These are phyloP conservation scores for Casuarina cunninghamiana DNA, from an alignment of 306 rosid genomes.

Conservation along the genomic window DNA sequence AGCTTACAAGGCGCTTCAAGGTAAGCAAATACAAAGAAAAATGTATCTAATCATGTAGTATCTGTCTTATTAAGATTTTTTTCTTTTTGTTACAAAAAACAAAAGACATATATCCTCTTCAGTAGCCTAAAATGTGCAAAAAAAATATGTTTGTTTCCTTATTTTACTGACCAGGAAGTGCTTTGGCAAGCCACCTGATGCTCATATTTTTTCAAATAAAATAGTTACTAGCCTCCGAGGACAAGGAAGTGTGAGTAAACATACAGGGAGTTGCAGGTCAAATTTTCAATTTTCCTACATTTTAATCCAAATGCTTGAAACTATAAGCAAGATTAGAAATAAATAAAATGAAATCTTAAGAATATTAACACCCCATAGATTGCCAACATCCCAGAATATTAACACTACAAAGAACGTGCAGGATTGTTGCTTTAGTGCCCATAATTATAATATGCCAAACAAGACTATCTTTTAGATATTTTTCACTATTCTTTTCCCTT, in stretches of 20 bases:
- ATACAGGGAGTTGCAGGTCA: not conserved
- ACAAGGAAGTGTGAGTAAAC: not conserved
- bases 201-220: not conserved
- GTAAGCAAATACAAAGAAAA: slow-evolving; percentile 28
- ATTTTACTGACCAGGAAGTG: not conserved
- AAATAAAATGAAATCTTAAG: not conserved
- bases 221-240: not conserved
- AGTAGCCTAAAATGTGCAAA: not conserved
- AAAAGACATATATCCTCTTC: not conserved
- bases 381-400: not conserved
- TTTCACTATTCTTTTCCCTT: not conserved
- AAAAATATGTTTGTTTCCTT: not conserved
- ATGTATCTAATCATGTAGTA: not conserved
- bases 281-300: not conserved
- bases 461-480: not conserved
- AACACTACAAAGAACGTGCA: not conserved
- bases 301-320: not conserved
- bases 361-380: not conserved
- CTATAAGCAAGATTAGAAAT: not conserved
- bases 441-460: not conserved
- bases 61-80: not conserved
- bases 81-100: not conserved
- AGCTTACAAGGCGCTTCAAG: slow-evolving; percentile 80
- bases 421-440: not conserved
- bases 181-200: not conserved